A percentile compares a stretch with the other conserved stretches of the same genome.
Conservation (phyloP, 2,329 filamentous ascomycete genomes). For the Knoxdaviesia capensis region DNA sequence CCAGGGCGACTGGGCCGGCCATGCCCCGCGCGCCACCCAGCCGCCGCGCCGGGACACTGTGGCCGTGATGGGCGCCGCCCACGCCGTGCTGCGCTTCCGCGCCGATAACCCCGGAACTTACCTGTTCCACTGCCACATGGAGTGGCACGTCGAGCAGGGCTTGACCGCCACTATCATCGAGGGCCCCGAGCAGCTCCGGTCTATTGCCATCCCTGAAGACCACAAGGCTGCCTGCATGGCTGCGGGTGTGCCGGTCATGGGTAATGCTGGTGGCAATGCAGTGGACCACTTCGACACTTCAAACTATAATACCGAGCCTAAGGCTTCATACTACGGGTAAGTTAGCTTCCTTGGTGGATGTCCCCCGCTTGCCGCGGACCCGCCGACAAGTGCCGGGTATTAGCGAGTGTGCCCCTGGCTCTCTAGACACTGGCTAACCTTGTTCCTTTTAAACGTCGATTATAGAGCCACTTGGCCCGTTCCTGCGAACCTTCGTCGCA, state of each 20-base stretch:
- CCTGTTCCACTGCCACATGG: slow-evolving; percentile 38
- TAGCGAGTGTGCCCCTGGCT: too few species aligned
- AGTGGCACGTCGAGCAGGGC: slow-evolving; percentile 41
- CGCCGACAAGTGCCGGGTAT: too few species aligned
- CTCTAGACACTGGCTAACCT: too few species aligned
- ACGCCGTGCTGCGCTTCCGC: slow-evolving; percentile 29
- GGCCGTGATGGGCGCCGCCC: slow-evolving; percentile 18
- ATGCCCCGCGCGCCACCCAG: slow-evolving; percentile 11
- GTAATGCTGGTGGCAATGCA: slow-evolving; percentile 51
- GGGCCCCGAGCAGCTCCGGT: slow-evolving; percentile 33
- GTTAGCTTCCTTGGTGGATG: too few species aligned
- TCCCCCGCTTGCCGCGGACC: too few species aligned
- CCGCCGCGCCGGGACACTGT: slow-evolving; percentile 18
- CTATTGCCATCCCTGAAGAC: slow-evolving; percentile 33
- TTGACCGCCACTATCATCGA: slow-evolving; percentile 34
- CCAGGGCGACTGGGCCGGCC: slow-evolving; percentile 16
- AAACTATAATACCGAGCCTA: slow-evolving; percentile 8
- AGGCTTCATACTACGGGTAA: too few species aligned
- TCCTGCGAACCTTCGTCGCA: too few species aligned
- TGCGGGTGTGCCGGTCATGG: slow-evolving; percentile 24
- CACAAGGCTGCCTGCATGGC: slow-evolving; percentile 28
- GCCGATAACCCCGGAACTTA: slow-evolving; percentile 33
- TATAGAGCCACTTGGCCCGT: too few species aligned
- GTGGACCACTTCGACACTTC: slow-evolving; percentile 28
- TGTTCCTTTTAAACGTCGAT: too few species aligned